Evolutionary conservation across 306 rosid species (phyloP).

Genomic region (Psophocarpus tetragonolobus): DNA sequence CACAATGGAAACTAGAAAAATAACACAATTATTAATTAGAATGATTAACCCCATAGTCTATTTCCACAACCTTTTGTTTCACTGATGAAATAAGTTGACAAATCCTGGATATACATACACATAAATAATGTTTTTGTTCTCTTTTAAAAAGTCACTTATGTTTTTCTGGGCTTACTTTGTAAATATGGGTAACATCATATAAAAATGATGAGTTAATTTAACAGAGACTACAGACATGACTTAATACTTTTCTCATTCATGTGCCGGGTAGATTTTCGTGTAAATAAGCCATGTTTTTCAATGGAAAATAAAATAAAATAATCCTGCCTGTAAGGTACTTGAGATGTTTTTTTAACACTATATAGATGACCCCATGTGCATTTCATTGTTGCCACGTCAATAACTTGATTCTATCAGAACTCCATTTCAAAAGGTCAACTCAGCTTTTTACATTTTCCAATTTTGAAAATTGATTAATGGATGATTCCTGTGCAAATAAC

Average conservation of each 20-base stretch:
- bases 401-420: background rate
- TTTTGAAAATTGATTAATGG: background rate
- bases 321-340: background rate
- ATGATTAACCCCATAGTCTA: conserved; percentile 14
- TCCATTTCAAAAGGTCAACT: conserved; percentile 42
- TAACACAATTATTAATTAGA: conserved; percentile 26
- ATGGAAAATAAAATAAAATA: background rate
- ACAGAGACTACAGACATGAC: background rate
- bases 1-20: conserved; percentile 19
- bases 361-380: conserved; percentile 31
- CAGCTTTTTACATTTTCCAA: background rate
- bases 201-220: background rate
- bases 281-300: background rate
- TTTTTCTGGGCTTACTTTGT: conserved; percentile 9
- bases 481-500: background rate
- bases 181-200: background rate
- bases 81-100: conserved; percentile 4
- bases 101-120: background rate
- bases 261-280: background rate
- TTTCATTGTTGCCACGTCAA: conserved; percentile 46
- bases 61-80: conserved; percentile 28
- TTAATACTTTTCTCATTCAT: background rate
- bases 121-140: background rate
- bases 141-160: background rate
- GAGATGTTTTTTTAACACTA: background rate